Percentiles rank a stretch among this genome's conserved stretches.
These are phyloP conservation scores for Guillardia theta DNA, from an alignment of 78 protist species.

Conservation along the genomic window DNA sequence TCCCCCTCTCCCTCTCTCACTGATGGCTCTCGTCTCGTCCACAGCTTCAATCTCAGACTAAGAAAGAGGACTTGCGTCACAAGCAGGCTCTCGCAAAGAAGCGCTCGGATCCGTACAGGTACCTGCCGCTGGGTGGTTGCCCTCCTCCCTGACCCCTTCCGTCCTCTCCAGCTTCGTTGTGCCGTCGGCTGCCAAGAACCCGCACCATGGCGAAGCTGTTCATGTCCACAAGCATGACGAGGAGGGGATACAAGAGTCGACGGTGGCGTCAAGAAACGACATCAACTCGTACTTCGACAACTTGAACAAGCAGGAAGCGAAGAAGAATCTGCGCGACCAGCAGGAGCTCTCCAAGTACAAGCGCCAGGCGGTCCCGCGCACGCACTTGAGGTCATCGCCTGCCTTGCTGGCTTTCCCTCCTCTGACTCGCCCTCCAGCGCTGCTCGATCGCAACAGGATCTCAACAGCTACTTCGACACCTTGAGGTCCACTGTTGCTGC, in stretches of 20 bases:
- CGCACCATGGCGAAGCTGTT: background rate
- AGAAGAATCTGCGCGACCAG: background rate
- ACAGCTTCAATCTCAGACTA: too few relatives aligned
- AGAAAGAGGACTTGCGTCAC: too few relatives aligned
- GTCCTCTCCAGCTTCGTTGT: too few relatives aligned
- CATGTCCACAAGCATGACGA: slow-evolving; percentile 2
- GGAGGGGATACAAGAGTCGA: background rate
- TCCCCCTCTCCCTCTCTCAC: background rate
- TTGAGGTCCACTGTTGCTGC: background rate
- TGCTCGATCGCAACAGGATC: background rate
- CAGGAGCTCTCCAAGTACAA: background rate
- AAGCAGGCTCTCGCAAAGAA: too few relatives aligned
- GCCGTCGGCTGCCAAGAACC: background rate
- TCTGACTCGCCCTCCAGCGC: too few relatives aligned
- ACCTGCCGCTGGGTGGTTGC: too few relatives aligned
- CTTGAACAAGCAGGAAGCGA: background rate
- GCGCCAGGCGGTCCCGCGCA: background rate
- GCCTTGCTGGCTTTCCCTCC: too few relatives aligned
- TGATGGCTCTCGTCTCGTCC: background rate
- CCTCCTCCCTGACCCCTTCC: too few relatives aligned
- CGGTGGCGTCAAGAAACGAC: background rate
- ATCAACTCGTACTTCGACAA: background rate
- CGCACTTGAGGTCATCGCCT: too few relatives aligned
- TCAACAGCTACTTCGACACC: background rate
- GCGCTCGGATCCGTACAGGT: too few relatives aligned